Conservation (phyloP, 306 rosid species). For the Cicer pinnatifidum region DNA sequence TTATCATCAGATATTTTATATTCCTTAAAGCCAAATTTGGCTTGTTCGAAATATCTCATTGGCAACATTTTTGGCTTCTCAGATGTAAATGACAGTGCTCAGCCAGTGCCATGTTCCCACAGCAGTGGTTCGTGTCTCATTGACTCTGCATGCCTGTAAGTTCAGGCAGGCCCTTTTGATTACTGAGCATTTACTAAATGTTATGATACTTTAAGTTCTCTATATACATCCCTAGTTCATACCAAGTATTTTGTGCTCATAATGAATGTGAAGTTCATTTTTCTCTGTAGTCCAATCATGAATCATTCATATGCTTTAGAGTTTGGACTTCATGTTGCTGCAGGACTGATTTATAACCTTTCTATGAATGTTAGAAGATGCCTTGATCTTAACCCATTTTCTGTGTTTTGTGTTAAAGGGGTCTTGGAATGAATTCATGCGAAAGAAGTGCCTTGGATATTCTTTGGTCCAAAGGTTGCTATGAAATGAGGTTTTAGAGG, state of each 20-base stretch:
- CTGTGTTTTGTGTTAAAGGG: conserved; percentile 23
- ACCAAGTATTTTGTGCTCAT: conserved; percentile 24
- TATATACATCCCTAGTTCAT: conserved; percentile 19
- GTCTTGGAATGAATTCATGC: conserved; percentile 22
- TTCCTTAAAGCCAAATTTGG: conserved; percentile 63
- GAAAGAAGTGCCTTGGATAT: conserved; percentile 13
- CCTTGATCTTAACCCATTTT: conserved; percentile 1
- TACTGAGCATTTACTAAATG: conserved; percentile 15
- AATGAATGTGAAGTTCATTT: conserved; percentile 32
- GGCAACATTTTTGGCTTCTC: conserved; percentile 65
- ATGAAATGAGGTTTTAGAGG: conserved; percentile 8
- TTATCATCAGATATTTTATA: conserved; percentile 66
- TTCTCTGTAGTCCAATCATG: conserved; percentile 6
- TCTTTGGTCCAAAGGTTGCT: conserved; percentile 26
- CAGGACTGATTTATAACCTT: conserved; percentile 23
- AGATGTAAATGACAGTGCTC: conserved; percentile 43
- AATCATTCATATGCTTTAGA: conserved; percentile 18
- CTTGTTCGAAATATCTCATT: conserved; percentile 55
- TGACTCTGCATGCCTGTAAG: conserved; percentile 73
- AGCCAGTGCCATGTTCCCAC: conserved; percentile 49
- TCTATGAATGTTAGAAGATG: conserved; percentile 14
- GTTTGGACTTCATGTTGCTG: conserved; percentile 13
- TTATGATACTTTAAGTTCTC: conserved; percentile 1
- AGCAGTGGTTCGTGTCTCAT: conserved; percentile 46
- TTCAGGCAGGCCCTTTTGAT: conserved; percentile 33